Evolutionary conservation across 2,329 filamentous ascomycete genomes (phyloP).

Genomic region (Fusarium ramigenum): DNA sequence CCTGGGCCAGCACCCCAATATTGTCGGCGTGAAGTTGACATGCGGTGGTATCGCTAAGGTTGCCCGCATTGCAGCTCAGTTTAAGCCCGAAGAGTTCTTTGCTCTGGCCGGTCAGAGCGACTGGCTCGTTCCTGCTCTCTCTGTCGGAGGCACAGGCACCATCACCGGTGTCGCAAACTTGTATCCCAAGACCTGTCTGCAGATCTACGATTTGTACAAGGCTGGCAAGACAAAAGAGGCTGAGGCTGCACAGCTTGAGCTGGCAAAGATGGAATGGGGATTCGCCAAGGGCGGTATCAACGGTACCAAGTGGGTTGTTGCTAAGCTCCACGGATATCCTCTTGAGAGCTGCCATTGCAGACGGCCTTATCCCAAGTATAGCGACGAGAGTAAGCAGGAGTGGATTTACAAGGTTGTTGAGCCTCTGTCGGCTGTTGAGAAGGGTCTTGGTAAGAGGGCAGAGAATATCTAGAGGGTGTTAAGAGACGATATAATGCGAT

Average conservation of each 20-base stretch:
- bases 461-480: background rate
- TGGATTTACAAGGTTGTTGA: constrained; percentile 46
- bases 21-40: constrained; percentile 76
- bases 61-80: constrained; percentile 63
- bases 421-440: constrained; percentile 34
- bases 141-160: constrained; percentile 66
- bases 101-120: constrained; percentile 79
- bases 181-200: constrained; percentile 65
- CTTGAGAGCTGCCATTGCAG: constrained; percentile 61
- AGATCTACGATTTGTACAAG: constrained; percentile 59
- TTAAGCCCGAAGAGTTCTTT: constrained; percentile 65
- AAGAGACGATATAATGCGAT: background rate
- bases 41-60: constrained; percentile 81
- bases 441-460: constrained; percentile 36
- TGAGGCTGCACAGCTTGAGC: constrained; percentile 58
- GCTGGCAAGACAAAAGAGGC: constrained; percentile 59
- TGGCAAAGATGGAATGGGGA: constrained; percentile 63
- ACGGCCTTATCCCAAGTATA: constrained; percentile 62
- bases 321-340: constrained; percentile 62
- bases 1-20: constrained; percentile 68
- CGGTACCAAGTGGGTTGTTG: constrained; percentile 68
- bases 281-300: constrained; percentile 69
- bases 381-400: constrained; percentile 46
- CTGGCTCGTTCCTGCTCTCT: constrained; percentile 71
- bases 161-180: constrained; percentile 72